Evolutionary conservation across 345 rosid species (phyloP), one percentile per base, ranked within the genome.

Genomic region (Salix brachista): DNA sequence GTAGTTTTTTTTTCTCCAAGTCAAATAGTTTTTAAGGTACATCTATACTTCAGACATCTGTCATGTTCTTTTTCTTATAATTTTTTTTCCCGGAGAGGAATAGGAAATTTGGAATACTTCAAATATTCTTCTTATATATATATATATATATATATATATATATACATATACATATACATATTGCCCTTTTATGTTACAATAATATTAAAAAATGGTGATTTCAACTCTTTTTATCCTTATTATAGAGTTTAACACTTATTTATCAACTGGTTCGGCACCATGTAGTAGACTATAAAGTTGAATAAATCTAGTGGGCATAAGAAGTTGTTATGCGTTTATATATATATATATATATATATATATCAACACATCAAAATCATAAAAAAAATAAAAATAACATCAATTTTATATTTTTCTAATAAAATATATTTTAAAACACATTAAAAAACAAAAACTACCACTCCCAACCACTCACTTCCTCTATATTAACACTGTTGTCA

Each of bases 211-310:
- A 21, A 54, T 50, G 7, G 19, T 17, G 54, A 48, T 4, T 48
- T 17, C 56, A 50, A 16, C 18, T 50, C 56, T 2, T 44, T 44
- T 50, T 50, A 50, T 18, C 56, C 56, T 5, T 4, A 50, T 6
- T 5, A 1, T 18, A 50, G 21, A 50, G 56, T 50, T 17, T 50
- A 5, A 17, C 7, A 14, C 19, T 16, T 4, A 1, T 48, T 14
- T 39, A 39, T 39, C 42, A 39, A 39, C 42, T 39, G 42, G 42
- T 39, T 39, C 42, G 9, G 42, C 23, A 78, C 52, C 9, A 72
- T 74, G 87, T 65, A 87, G 80, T 37, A 67, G 76, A 60, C 42
- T 72, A 6, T 28, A 54, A 75, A 72, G 42, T 42, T 26, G 28
- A 19, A 60, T 4, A 54, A 42, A 28, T 76, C 9, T 65, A 69